Conservation (phyloP, 306 rosid genomes). For the Trichosanthes cucumerina region DNA sequence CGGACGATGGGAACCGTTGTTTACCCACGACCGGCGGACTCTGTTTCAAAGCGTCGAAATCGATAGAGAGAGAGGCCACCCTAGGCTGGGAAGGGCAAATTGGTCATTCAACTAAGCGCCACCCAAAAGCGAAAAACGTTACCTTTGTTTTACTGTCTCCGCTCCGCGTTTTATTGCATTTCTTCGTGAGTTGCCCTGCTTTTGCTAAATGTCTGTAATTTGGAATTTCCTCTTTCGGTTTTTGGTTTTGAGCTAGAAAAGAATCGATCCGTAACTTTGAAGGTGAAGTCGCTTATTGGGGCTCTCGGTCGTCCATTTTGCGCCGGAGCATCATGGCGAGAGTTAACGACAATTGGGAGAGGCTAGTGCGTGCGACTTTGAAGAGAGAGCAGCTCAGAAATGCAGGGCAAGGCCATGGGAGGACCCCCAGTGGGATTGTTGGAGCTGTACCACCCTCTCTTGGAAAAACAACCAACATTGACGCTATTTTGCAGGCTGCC, state of each 20-base stretch:
- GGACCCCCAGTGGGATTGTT: constrained; percentile 64
- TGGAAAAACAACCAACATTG: constrained; percentile 53
- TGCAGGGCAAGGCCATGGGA: constrained; percentile 52
- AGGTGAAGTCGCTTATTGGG: not conserved
- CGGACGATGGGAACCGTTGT: not conserved
- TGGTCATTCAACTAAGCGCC: not conserved
- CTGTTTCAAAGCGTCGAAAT: not conserved
- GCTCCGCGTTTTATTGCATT: not conserved
- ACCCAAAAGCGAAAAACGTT: not conserved
- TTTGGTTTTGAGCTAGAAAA: not conserved
- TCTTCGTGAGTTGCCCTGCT: not conserved
- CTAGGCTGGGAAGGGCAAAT: not conserved
- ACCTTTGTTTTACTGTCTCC: not conserved
- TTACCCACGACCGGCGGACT: not conserved
- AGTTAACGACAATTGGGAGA: constrained; percentile 69
- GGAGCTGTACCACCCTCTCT: constrained; percentile 77
- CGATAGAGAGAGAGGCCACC: not conserved
- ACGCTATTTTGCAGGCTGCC: constrained; percentile 78
- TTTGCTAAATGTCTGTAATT: not conserved
- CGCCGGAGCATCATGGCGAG: constrained; percentile 50
- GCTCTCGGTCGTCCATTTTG: constrained; percentile 11
- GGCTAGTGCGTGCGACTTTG: constrained; percentile 71
- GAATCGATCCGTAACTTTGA: not conserved
- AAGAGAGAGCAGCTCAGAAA: constrained; percentile 56
- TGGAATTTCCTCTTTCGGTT: not conserved